These are phyloP conservation scores for Raphidocelis subcapitata DNA, from an alignment of 139 green algal genomes.

Conservation along the genomic window DNA sequence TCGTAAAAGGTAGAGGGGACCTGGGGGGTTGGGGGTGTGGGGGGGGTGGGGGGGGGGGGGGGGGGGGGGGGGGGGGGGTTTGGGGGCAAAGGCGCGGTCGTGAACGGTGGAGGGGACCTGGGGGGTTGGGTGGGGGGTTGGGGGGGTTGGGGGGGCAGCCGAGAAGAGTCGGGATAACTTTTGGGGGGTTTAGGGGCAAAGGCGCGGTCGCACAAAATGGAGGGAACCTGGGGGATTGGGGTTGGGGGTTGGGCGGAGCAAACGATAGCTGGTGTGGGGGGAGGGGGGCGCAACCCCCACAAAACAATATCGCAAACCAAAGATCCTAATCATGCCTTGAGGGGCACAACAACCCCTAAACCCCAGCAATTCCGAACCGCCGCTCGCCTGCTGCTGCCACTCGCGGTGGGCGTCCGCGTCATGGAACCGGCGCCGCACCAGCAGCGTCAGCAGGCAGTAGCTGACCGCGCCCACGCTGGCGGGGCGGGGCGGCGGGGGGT, in stretches of 20 bases:
- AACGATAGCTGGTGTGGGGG: not conserved
- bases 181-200: conserved; percentile 7
- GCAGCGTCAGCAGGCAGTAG: conserved; percentile 25
- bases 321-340: too few relatives aligned
- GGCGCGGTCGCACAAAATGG: conserved; percentile 34
- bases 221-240: conserved; percentile 25
- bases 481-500: too few relatives aligned
- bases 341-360: too few relatives aligned
- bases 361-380: not conserved
- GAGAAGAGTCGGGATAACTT: not conserved
- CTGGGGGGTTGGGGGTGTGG: conserved; percentile 1
- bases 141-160: not conserved
- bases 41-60: not conserved
- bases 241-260: too few relatives aligned
- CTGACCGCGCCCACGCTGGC: conserved; percentile 19
- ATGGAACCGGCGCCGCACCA: conserved; percentile 20
- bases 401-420: conserved; percentile 8
- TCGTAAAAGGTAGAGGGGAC: conserved; percentile 37
- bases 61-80: not conserved
- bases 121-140: not conserved
- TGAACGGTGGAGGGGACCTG: too few relatives aligned
- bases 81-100: too few relatives aligned
- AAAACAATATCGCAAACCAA: not conserved
- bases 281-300: not conserved
- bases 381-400: conserved; percentile 18